Evolutionary conservation across 805 yeast genomes (phyloP), one percentile per base, ranked within the genome.

Genomic region (Tetrapisispora arboricola): DNA sequence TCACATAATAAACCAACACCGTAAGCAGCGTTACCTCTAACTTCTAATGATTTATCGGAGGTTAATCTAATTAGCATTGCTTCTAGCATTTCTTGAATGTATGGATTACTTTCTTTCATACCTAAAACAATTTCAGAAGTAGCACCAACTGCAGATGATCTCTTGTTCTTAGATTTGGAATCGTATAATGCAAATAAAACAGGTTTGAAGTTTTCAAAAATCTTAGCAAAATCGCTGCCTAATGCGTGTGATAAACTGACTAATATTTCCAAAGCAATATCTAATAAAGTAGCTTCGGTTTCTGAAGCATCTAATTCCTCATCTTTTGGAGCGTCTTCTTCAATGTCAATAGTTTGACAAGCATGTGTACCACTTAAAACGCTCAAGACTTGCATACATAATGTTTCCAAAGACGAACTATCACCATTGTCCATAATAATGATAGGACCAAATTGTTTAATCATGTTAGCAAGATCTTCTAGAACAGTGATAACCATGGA

Each of bases 11-110:
- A 64, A 53, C 98, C 98, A 50, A 84, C 78, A 70, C 97, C 98
- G 61, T 86, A 92, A 15, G 96, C 96, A 39, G 96, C 90, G 53
- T 87, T 84, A 53, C 95, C 88, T 65, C 90, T 82, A 44, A 86
- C 96, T 58, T 86, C 95, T 47, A 84, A 69, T 13, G 92, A 81
- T 55, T 76, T 76, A 59, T 83, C 87, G 56, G 78, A 77, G 42
- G 81, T 72, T 46, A 90, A 70, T 49, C 81, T 78, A 44, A 76
- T 71, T 38, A 74, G 68, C 58, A 92, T 81, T 30, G 80, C 68
- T 58, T 79, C 76, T 54, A 86, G 66, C 56, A 92, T 67, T 49
- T 82, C 85, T 48, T 76, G 74, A 29, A 79, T 64, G 66, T 70
- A 80, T 44, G 85, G 84, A 55, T 84, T 77, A 22, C 65, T 58